Conservation (phyloP, 2,329 filamentous ascomycete species). For the Neonectria sp. region DNA sequence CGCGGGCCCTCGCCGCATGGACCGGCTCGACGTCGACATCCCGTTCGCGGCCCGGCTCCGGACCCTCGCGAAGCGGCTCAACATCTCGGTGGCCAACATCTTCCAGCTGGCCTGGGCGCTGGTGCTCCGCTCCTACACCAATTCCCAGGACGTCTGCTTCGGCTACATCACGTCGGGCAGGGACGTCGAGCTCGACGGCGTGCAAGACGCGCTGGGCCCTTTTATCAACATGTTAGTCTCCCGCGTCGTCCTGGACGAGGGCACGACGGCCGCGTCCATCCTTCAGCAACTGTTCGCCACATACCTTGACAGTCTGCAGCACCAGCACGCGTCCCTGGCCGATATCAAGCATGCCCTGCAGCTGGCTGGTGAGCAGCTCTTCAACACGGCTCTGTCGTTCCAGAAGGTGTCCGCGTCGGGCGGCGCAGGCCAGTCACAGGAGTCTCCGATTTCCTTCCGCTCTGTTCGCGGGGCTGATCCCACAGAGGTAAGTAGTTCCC, state of each 20-base stretch:
- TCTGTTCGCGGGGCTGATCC: slow-evolving; percentile 3
- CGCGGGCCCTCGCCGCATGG: neutral
- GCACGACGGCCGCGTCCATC: neutral
- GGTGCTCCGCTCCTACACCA: slow-evolving; percentile 27
- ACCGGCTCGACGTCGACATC: neutral
- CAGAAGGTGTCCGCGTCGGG: slow-evolving; percentile 4
- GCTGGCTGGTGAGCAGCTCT: slow-evolving; percentile 1
- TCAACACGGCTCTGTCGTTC: slow-evolving; percentile 16
- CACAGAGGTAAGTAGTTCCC: slow-evolving; percentile 14
- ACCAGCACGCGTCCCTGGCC: slow-evolving; percentile 23
- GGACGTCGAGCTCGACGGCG: slow-evolving; percentile 16
- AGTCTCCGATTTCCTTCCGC: slow-evolving; percentile 3
- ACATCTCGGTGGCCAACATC: slow-evolving; percentile 21
- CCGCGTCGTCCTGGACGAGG: slow-evolving; percentile 1
- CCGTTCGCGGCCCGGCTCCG: neutral
- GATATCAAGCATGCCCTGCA: slow-evolving; percentile 21
- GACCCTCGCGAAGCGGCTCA: slow-evolving; percentile 3
- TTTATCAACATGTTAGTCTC: slow-evolving; percentile 23
- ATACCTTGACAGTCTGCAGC: slow-evolving; percentile 21
- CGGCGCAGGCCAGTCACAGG: neutral
- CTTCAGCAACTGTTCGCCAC: slow-evolving; percentile 4
- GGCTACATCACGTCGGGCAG: slow-evolving; percentile 18
- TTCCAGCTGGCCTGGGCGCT: slow-evolving; percentile 30
- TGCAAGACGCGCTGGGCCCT: slow-evolving; percentile 15
- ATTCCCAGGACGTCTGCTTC: slow-evolving; percentile 20